Evolutionary conservation across 352 stramenopile genomes (phyloP).

Genomic region (Phytophthora citrophthora): DNA sequence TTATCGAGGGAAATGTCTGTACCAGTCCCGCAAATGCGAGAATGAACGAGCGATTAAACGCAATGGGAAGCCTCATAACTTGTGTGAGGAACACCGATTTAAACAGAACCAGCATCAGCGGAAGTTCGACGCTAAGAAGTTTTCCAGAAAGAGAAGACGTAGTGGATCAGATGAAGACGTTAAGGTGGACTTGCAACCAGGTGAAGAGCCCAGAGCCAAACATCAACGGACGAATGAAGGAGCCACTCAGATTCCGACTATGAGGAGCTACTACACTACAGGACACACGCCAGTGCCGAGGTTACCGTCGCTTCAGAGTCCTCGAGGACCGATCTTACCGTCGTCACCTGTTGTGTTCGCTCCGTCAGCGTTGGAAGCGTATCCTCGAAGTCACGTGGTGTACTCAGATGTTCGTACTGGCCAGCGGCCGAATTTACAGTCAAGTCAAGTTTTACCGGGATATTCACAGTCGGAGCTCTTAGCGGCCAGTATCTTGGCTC

Average conservation of each 20-base stretch:
- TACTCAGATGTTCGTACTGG: constrained; percentile 10
- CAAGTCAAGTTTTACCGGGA: constrained; percentile 8
- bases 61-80: constrained; percentile 80
- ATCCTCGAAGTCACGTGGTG: constrained; percentile 11
- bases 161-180: constrained; percentile 35
- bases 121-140: constrained; percentile 87
- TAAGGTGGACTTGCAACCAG: constrained; percentile 4
- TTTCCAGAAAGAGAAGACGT: constrained; percentile 51
- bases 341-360: constrained; percentile 1
- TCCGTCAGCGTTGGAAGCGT: constrained; percentile 12
- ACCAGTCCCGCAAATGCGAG: constrained; percentile 83
- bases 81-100: constrained; percentile 76
- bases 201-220: constrained; percentile 5
- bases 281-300: constrained; percentile 3
- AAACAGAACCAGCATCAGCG: constrained; percentile 87
- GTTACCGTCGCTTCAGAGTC: constrained; percentile 22
- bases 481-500: constrained; percentile 37
- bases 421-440: constrained; percentile 22
- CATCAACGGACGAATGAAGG: constrained; percentile 13
- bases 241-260: constrained; percentile 6
- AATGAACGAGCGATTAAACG: constrained; percentile 82
- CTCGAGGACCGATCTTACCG: constrained; percentile 11
- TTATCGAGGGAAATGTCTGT: constrained; percentile 74
- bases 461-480: constrained; percentile 45
- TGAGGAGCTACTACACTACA: constrained; percentile 11